Percentiles rank a stretch among this genome's conserved stretches.
These are phyloP conservation scores for Candida dubliniensis DNA, from an alignment of 1,139 yeast genomes.

Conservation along the genomic window DNA sequence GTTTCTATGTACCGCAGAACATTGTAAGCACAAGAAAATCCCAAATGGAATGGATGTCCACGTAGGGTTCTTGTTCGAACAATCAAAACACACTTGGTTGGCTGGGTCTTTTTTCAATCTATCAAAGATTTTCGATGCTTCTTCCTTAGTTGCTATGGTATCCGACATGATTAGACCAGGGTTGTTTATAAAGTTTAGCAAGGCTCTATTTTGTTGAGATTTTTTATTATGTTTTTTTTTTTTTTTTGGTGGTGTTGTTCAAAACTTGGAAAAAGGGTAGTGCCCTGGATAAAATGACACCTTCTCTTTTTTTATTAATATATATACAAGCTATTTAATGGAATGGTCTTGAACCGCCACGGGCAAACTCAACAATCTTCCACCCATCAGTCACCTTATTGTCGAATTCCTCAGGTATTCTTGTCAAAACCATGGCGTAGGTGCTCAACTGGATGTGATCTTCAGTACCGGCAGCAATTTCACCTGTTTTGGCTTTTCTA, in stretches of 20 bases:
- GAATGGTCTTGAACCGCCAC: constrained; percentile 91
- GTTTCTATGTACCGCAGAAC: constrained; percentile 51
- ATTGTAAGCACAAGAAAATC: constrained; percentile 47
- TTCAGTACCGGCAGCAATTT: constrained; percentile 94
- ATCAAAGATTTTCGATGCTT: constrained; percentile 58
- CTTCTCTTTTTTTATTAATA: not conserved
- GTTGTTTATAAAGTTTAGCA: not conserved
- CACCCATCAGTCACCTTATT: constrained; percentile 94
- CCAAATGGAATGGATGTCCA: constrained; percentile 56
- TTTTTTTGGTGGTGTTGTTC: constrained; percentile 8
- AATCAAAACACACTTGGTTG: constrained; percentile 77
- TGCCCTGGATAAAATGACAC: not conserved
- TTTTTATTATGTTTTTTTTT: not conserved
- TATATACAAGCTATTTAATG: constrained; percentile 42
- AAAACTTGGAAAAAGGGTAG: constrained; percentile 1
- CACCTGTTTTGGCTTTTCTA: constrained; percentile 88
- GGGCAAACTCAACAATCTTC: constrained; percentile 92
- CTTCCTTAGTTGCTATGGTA: constrained; percentile 61
- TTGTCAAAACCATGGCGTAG: constrained; percentile 93
- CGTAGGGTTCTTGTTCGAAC: constrained; percentile 51
- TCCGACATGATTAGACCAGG: constrained; percentile 39
- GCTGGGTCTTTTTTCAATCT: constrained; percentile 65
- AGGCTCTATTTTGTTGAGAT: not conserved
- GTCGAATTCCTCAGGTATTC: constrained; percentile 89
- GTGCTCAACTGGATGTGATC: constrained; percentile 91